Evolutionary conservation across 192 early-diverging fungal genomes (phyloP), one percentile per base, ranked within the genome.

Genomic region (Geranomyces variabilis): DNA sequence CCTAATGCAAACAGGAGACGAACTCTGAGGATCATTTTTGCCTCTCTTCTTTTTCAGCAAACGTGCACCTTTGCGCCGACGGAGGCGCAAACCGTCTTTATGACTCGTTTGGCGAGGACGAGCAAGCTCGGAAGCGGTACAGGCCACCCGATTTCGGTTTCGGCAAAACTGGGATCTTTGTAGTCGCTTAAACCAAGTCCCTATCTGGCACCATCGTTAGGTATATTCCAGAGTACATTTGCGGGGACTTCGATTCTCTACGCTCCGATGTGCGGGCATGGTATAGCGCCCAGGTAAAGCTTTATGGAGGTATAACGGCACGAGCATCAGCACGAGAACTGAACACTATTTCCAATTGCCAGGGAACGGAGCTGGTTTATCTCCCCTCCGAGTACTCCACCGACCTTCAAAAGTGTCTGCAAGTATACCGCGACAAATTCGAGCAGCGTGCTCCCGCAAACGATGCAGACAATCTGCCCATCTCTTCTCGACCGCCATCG

Each of bases 361-460:
- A 82, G 85, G 73, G 92, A 82, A 55, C 86, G 72, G 46, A 61
- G 71, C 69, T 93, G 45, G 72, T 78, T 24, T 36, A 66, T 28
- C 46, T 75, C 14, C 46, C 62, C 10, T 82, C 84, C 24, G 81
- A 91, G 70, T 61, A 91, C 41, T 80, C 86, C 0, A 96, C 94
- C 8, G 96, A 98, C 76, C 92, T 98, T 64, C 91, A 91, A 86
- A 98, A 98, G 77, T 93, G 93, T 63, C 81, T 97, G 15, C 33
- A 71, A 15, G 73, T 80, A 1, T 79, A 87, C n/a, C 63, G 63
- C 41, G 21, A 13, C 2, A 31, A 36, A 3, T n/a, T 44, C 34
- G 63, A 70, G 49, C 34, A 46, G 15, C 29, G 9, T 19, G 7
- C 51, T 8, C 51, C 70, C 19, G 31, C 47, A 22, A 44, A 74